These are phyloP conservation scores for Helichrysum umbraculigerum DNA, from an alignment of 129 eudicot genomes.

Conservation along the genomic window DNA sequence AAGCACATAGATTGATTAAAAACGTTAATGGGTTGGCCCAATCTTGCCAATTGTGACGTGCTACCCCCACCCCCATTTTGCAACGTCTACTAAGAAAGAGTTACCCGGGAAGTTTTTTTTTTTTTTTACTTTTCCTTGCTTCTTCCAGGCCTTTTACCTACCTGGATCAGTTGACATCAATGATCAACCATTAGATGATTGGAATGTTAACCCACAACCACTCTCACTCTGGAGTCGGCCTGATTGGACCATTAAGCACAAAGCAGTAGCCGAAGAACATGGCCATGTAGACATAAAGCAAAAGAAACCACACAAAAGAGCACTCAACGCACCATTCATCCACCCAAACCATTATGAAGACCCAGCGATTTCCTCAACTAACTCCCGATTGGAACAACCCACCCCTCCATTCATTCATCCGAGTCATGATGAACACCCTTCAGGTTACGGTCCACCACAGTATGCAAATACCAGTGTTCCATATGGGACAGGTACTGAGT, in stretches of 20 bases:
- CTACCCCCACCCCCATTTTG: no score
- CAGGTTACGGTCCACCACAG: conserved; percentile 11
- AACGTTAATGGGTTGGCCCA: background rate
- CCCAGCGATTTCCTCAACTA: conserved; percentile 21
- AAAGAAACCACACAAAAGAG: background rate
- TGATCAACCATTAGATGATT: conserved; percentile 44
- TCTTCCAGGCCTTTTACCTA: no score
- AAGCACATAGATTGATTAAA: background rate
- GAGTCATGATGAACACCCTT: conserved; percentile 18
- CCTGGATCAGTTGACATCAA: conserved; percentile 43
- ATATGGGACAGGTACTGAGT: background rate
- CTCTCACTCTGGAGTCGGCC: conserved; percentile 65
- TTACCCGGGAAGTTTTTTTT: background rate
- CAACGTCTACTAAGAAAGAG: background rate
- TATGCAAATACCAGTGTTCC: conserved; percentile 7
- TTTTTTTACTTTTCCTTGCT: background rate
- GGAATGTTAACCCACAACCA: conserved; percentile 46
- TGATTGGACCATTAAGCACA: conserved; percentile 51
- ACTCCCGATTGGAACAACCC: conserved; percentile 1
- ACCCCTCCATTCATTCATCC: conserved; percentile 6
- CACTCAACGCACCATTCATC: no score
- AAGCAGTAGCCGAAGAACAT: conserved; percentile 36
- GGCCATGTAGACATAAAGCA: conserved; percentile 27
- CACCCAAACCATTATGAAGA: no score
- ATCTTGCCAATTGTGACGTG: background rate